Evolutionary conservation across 1,284 basidiomycete species (phyloP), one percentile per base, ranked within the genome.

Genomic region (Cryptococcus sp.): DNA sequence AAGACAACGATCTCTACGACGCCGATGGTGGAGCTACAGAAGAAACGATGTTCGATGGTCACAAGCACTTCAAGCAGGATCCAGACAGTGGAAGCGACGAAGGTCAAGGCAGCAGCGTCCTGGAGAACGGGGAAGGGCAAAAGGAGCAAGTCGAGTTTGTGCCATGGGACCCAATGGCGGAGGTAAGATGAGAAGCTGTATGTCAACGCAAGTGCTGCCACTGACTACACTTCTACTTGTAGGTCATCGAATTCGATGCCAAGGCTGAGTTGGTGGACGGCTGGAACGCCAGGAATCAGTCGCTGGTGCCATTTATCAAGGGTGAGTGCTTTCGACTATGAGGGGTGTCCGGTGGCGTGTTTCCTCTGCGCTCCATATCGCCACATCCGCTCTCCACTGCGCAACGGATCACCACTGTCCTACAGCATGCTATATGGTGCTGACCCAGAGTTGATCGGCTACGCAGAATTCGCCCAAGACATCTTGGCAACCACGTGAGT

Each of bases 251-350:
- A 6, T 68, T 64, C 47, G 50, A 62, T 44, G 54, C 53, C 19
- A 51, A 68, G 45, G 50, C 20, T 3, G 50, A 64, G 22, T 57
- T 74, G 10, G 66, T 65, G 25, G 56, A 60, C 7, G 40, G 61
- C 27, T 75, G 72, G 73, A 60, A 69, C 20, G 45, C 51, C 35
- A 60, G 74, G 5, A 68, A 72, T 56, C 46, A 49, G 5, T 62
- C 67, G 41, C 44, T 69, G 5, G 46, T 41, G 5, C 51, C 59
- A 5, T 60, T 55, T 42, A 53, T 75, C 17, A 46, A 67, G 20
- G 38, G 73, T 75, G 48, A 51, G 67, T 53, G 20, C 2, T 13
- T n/a, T 19, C 22, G 2, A 1, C 3, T n/a, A 51, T 15, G 19
- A 31, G 7, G 16, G 23, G 40, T 31, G 20, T 22, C 50, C 39